Conservation (phyloP, 495 filamentous ascomycete genomes). For the Sordaria brevicollis region DNA sequence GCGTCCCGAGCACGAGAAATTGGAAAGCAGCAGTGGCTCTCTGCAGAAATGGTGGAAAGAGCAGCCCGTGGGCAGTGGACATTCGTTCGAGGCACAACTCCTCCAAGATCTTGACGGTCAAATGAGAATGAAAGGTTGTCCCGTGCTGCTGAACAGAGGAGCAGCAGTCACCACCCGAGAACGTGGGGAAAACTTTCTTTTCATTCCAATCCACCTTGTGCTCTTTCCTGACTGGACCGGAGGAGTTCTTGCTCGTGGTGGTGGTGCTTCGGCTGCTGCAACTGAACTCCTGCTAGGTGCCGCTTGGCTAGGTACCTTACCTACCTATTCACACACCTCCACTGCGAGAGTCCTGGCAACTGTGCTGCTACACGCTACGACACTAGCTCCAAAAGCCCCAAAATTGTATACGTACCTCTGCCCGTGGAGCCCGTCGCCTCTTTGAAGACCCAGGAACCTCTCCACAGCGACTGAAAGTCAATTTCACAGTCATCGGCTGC, state of each 20-base stretch:
- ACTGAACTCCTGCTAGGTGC: too few relatives aligned
- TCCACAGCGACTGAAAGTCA: background rate
- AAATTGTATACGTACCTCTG: background rate
- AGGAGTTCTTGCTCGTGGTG: background rate
- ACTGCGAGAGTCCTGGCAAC: background rate
- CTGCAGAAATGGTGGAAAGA: background rate
- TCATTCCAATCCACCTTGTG: background rate
- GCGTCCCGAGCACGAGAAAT: slow-evolving; percentile 4
- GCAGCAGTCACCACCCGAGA: background rate
- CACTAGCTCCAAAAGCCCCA: background rate
- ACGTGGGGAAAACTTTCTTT: background rate
- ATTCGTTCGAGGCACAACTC: background rate
- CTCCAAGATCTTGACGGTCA: background rate
- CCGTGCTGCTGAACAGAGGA: background rate
- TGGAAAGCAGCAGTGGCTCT: slow-evolving; percentile 4
- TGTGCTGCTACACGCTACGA: background rate
- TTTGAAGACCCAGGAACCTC: background rate
- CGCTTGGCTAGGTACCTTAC: too few relatives aligned
- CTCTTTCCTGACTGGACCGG: background rate
- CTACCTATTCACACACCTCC: too few relatives aligned
- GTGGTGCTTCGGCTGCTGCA: background rate
- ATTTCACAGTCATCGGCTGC: background rate
- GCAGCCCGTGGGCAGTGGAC: background rate
- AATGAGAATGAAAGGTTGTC: background rate
- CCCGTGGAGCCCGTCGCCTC: background rate